Conservation (phyloP, 2,329 filamentous ascomycete species). For the Penicillium frequentans region DNA sequence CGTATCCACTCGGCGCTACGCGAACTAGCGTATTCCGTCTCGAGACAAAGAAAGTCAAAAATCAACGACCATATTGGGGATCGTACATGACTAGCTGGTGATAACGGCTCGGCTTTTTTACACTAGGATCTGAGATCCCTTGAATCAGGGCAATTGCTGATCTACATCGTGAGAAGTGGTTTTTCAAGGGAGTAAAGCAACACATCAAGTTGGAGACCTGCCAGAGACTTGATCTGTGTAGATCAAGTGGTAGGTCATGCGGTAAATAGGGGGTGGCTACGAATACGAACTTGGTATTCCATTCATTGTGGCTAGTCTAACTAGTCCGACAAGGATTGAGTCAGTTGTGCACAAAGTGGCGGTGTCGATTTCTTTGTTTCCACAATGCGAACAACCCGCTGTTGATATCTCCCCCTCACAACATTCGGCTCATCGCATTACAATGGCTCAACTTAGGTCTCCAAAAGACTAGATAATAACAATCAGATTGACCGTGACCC, state of each 20-base stretch:
- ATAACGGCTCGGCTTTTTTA: not conserved
- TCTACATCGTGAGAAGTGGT: not conserved
- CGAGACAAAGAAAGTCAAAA: not conserved
- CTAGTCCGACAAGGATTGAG: not conserved
- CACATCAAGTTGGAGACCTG: not conserved
- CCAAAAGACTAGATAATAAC: not conserved
- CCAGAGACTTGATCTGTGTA: not conserved
- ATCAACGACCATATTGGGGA: not conserved
- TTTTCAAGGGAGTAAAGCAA: not conserved
- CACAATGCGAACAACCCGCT: not conserved
- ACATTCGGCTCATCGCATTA: not conserved
- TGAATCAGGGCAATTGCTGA: not conserved
- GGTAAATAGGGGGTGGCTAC: not conserved
- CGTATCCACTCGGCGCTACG: not conserved
- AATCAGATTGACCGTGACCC: not conserved
- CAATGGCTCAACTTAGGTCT: not conserved
- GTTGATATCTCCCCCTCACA: not conserved
- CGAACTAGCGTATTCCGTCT: not conserved
- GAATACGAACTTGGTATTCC: not conserved
- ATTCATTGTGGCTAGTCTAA: not conserved
- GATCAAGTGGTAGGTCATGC: not conserved
- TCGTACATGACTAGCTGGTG: not conserved
- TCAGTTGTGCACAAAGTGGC: not conserved
- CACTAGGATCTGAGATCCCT: not conserved
- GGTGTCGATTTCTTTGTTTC: slow-evolving; percentile 1